Conservation (phyloP, 768 basidiomycete genomes). For the Serendipita sp. region DNA sequence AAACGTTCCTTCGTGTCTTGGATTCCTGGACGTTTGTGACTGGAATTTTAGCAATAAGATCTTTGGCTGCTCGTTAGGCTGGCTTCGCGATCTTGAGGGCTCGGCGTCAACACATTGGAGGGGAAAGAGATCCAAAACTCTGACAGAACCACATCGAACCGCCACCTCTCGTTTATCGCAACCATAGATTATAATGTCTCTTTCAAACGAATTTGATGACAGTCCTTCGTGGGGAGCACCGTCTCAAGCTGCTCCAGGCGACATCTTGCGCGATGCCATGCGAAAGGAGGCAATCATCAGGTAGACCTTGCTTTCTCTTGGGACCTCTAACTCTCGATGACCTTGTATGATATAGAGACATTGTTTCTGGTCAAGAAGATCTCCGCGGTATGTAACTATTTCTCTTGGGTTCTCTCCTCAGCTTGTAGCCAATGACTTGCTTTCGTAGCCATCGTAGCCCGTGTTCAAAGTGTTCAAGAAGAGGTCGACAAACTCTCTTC, state of each 20-base stretch:
- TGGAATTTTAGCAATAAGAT: too few species aligned
- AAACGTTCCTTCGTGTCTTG: too few species aligned
- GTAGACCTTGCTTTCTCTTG: conserved; percentile 26
- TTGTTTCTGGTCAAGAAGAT: conserved; percentile 58
- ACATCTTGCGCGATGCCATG: conserved; percentile 61
- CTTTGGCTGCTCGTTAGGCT: too few species aligned
- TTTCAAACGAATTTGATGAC: background rate
- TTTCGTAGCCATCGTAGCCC: conserved; percentile 41
- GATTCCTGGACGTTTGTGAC: too few species aligned
- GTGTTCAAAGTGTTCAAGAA: conserved; percentile 52
- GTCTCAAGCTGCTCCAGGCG: conserved; percentile 20
- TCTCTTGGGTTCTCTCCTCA: background rate
- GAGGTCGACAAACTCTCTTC: conserved; percentile 70
- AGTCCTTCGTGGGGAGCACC: background rate
- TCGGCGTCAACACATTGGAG: too few species aligned
- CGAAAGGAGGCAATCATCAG: conserved; percentile 63
- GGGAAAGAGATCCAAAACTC: too few species aligned
- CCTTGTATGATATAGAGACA: conserved; percentile 35
- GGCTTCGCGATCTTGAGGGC: too few species aligned
- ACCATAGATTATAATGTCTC: background rate
- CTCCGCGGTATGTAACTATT: conserved; percentile 39
- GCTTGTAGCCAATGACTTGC: background rate
- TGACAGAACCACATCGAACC: background rate
- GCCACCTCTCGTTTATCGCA: background rate
- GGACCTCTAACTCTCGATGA: background rate